A percentile compares a stretch with the other conserved stretches of the same genome.
Conservation (phyloP, 1,139 yeast species). For the Protomyces inundatus region DNA sequence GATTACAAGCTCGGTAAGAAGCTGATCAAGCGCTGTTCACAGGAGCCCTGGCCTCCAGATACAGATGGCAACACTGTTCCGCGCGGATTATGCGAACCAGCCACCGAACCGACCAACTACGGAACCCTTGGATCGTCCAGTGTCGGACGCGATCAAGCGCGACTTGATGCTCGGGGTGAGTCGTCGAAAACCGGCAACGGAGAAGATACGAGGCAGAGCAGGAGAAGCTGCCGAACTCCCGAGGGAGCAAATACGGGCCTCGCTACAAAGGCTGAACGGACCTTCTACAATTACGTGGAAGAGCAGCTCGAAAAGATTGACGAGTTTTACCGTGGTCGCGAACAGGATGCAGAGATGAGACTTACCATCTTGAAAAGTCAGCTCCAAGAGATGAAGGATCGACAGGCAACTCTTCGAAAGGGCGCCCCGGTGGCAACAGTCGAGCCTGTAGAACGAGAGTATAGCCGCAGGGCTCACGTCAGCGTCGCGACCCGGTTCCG, state of each 20-base stretch:
- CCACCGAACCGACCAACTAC: no score
- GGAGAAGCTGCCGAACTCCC: background rate
- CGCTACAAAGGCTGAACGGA: conserved; percentile 35
- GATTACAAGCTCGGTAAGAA: conserved; percentile 25
- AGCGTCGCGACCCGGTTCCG: background rate
- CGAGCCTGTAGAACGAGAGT: background rate
- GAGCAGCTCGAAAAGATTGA: conserved; percentile 56
- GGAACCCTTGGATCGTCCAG: background rate
- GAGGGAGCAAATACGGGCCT: background rate
- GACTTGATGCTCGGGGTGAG: background rate
- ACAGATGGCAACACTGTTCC: background rate
- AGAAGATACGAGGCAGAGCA: background rate
- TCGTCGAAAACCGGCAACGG: background rate
- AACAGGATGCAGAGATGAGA: conserved; percentile 56
- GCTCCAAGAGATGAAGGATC: conserved; percentile 57
- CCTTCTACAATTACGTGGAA: conserved; percentile 60
- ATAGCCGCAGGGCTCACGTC: background rate
- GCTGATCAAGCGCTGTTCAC: conserved; percentile 8
- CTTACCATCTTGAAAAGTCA: conserved; percentile 64
- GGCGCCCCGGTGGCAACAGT: conserved; percentile 29
- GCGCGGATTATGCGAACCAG: background rate
- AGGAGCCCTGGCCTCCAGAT: background rate
- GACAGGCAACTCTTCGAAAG: conserved; percentile 37
- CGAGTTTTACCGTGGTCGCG: conserved; percentile 54
- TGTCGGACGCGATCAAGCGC: no score